A percentile compares a stretch with the other conserved stretches of the same genome.
Evolutionary conservation across 352 stramenopile genomes (phyloP).

Genomic region (Phytophthora rubi): DNA sequence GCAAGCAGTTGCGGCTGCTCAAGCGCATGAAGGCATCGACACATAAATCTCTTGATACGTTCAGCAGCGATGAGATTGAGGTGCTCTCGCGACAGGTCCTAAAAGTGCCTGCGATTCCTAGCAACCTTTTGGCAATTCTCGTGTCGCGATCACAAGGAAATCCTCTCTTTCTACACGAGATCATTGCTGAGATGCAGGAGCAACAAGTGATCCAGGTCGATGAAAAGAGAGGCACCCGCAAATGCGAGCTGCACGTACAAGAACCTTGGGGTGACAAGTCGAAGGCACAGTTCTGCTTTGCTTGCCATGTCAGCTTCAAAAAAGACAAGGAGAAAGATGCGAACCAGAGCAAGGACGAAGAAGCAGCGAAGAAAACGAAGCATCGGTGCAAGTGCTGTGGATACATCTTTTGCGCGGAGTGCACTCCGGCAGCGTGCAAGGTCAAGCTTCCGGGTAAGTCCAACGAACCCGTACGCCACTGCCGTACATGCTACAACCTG

Average conservation of each 20-base stretch:
- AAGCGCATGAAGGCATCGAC: constrained; percentile 70
- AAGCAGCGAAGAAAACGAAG: constrained; percentile 43
- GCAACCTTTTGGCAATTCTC: constrained; percentile 68
- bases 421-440: constrained; percentile 77
- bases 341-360: constrained; percentile 6
- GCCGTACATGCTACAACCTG: constrained; percentile 80
- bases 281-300: constrained; percentile 73
- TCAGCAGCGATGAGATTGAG: constrained; percentile 64
- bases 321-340: constrained; percentile 35
- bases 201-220: constrained; percentile 83
- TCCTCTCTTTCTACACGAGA: constrained; percentile 82
- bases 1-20: constrained; percentile 75
- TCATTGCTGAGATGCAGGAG: constrained; percentile 83
- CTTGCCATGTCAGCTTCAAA: constrained; percentile 68
- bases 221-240: constrained; percentile 42
- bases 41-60: constrained; percentile 54
- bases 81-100: constrained; percentile 70
- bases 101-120: constrained; percentile 61
- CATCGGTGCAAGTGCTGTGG: constrained; percentile 85
- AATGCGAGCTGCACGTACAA: constrained; percentile 77
- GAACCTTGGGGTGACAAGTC: constrained; percentile 84
- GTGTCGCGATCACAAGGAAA: constrained; percentile 83
- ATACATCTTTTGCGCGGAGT: constrained; percentile 82
- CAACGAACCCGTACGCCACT: constrained; percentile 76
- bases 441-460: constrained; percentile 69